Evolutionary conservation across 805 yeast species (phyloP).

Genomic region (Metschnikowia santaceciliae): DNA sequence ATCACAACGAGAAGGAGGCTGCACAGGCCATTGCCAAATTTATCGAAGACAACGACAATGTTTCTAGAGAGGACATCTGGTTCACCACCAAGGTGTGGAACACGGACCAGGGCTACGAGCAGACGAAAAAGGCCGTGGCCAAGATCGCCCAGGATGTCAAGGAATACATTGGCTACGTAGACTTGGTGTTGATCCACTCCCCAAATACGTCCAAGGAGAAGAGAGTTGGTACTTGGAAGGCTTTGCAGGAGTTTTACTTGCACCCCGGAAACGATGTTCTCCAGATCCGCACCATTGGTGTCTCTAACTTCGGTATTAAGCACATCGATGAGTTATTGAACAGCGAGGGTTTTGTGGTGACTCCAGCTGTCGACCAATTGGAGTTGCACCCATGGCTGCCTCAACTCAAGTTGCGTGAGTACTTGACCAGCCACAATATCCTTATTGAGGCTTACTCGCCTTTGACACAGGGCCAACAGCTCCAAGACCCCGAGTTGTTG

Average conservation of each 20-base stretch:
- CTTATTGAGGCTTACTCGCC: conserved; percentile 78
- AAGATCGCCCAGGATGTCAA: conserved; percentile 51
- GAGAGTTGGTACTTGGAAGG: conserved; percentile 63
- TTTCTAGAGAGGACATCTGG: conserved; percentile 31
- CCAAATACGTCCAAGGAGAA: conserved; percentile 40
- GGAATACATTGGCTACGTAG: conserved; percentile 34
- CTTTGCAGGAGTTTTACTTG: conserved; percentile 67
- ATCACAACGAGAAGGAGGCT: conserved; percentile 60
- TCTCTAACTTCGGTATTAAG: conserved; percentile 63
- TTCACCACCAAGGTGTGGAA: conserved; percentile 34
- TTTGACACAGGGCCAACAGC: conserved; percentile 57
- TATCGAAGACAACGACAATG: conserved; percentile 37
- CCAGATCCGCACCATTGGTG: conserved; percentile 64
- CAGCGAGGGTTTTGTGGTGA: conserved; percentile 47
- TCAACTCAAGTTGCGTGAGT: conserved; percentile 58
- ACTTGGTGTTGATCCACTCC: conserved; percentile 45
- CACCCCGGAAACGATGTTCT: conserved; percentile 48
- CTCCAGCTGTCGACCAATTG: conserved; percentile 73
- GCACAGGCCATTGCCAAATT: conserved; percentile 56
- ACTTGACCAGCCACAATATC: conserved; percentile 52
- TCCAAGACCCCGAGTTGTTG: conserved; percentile 51
- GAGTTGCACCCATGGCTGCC: conserved; percentile 85
- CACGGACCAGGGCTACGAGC: conserved; percentile 38
- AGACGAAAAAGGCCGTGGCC: conserved; percentile 56
- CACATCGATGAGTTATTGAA: conserved; percentile 58